Base-by-base conservation (phyloP, 139 green algal genomes). In the Pedinophyceae sp. region DNA sequence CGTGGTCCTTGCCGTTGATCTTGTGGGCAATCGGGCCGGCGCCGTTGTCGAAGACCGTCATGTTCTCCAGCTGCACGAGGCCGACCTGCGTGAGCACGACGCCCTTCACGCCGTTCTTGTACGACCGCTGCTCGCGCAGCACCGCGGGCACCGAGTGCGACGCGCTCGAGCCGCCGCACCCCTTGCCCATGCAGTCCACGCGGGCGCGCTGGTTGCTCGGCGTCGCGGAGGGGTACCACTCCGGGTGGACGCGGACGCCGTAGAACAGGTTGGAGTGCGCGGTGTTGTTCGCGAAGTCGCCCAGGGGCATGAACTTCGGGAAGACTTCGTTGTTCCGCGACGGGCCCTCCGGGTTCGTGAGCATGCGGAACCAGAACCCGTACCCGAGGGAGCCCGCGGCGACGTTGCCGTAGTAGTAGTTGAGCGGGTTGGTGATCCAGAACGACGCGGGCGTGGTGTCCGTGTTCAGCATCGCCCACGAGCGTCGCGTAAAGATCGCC, bases 371-470 rank as follows among this genome's bases (percentile, higher is more conserved):
- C 64, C 67, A 72, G 57, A 53, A 73, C n/a, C 66, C 66, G 45
- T 59, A 64, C 17, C 34, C 25, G 19, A 52, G 29, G 3, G 48
- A 65, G 19, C 73, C 73, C 40, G 65, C 73, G 15, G 75, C 75
- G 17, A 55, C 52, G 51, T 84, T 86, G 30, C 58, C 46, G 13
- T 48, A 27, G 30, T 69, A 53, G 20, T 63, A 76, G 69, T 89
- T 89, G 62, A 79, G 76, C 51, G 77, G 68, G 67, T 88, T 80
- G 19, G 74, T 88, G 61, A 88, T 62, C 81, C 80, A 89, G 62
- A 86, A 93, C 0, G 67, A 72, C 10, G 82, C 80, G 2, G 82
- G 82, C 18, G 63, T 76, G 20, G 61, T 79, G 58, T 90, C 80
- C 1, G 71, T 85, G 62, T 78, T 74, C 24, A 86, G 71, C 53